A percentile compares a stretch with the other conserved stretches of the same genome.
Conservation (phyloP, 768 basidiomycete species). For the Piloderma croceum region DNA sequence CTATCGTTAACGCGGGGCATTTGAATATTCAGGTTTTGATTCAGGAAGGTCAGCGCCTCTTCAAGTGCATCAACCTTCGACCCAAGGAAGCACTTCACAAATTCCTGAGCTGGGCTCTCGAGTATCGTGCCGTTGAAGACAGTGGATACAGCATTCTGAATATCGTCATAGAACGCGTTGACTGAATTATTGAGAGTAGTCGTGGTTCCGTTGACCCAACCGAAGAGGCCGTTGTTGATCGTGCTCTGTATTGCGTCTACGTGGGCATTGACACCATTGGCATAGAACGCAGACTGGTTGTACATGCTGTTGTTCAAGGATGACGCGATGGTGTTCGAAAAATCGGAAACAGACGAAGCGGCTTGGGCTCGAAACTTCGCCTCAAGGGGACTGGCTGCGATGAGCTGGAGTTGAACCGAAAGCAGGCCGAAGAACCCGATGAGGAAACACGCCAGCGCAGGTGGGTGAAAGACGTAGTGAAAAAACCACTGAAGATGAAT, state of each 20-base stretch:
- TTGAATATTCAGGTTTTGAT: constrained; percentile 77
- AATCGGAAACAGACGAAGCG: constrained; percentile 53
- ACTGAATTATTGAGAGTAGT: constrained; percentile 83
- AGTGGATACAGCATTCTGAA: constrained; percentile 70
- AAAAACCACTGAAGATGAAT: constrained; percentile 81
- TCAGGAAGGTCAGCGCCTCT: constrained; percentile 84
- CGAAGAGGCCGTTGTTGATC: constrained; percentile 85
- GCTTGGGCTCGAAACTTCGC: constrained; percentile 61
- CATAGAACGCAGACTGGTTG: constrained; percentile 74
- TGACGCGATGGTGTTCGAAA: constrained; percentile 64
- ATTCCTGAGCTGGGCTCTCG: constrained; percentile 75
- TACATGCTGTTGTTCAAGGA: constrained; percentile 82
- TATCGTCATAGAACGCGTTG: constrained; percentile 77
- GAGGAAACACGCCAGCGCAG: constrained; percentile 84
- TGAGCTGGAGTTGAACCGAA: constrained; percentile 80
- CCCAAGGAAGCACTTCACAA: constrained; percentile 87
- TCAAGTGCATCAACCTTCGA: constrained; percentile 84
- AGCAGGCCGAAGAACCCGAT: constrained; percentile 90
- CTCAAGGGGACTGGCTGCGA: constrained; percentile 70
- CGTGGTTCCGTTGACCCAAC: constrained; percentile 92
- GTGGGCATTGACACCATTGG: constrained; percentile 66
- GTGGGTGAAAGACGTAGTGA: constrained; percentile 86
- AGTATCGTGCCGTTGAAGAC: constrained; percentile 86
- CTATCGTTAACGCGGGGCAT: constrained; percentile 74
- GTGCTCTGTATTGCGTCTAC: constrained; percentile 65